A percentile compares a stretch with the other conserved stretches of the same genome.
phyloP scores from a whole-genome alignment of 768 basidiomycete species.

The Rhodotorula graminis region DNA sequence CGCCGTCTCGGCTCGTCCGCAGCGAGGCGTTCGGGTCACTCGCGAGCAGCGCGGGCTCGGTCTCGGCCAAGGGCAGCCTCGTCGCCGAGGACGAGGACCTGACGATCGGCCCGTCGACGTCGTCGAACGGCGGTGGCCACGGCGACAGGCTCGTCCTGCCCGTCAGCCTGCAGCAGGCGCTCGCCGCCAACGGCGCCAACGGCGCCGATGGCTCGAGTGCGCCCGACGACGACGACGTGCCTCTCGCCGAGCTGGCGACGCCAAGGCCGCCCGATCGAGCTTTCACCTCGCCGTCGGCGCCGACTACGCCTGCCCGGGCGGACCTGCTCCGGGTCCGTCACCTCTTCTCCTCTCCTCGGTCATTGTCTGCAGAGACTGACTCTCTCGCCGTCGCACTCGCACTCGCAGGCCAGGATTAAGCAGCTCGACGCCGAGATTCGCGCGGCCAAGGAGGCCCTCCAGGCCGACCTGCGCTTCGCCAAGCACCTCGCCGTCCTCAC shows the following conservation, averaged over 20 bases:
- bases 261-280: neutral
- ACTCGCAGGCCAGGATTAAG: conserved; percentile 55
- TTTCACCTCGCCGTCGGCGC: neutral
- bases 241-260: neutral
- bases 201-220: neutral
- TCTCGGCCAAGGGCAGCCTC: neutral
- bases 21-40: neutral
- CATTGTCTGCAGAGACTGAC: no score
- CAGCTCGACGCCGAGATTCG: conserved; percentile 62
- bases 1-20: neutral
- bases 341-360: no score
- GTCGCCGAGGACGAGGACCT: neutral
- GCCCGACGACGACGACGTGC: neutral
- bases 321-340: conserved; percentile 43
- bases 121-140: neutral
- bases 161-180: conserved; percentile 1
- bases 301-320: conserved; percentile 25
- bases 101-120: neutral
- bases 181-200: neutral
- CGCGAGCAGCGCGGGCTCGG: neutral
- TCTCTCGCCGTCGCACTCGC: neutral
- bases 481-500: conserved; percentile 79
- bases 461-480: conserved; percentile 64
- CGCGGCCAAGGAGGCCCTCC: conserved; percentile 58
- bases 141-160: neutral